Evolutionary conservation across 805 yeast species (phyloP), one percentile per base, ranked within the genome.

Genomic region (Maudiozyma bulderi): DNA sequence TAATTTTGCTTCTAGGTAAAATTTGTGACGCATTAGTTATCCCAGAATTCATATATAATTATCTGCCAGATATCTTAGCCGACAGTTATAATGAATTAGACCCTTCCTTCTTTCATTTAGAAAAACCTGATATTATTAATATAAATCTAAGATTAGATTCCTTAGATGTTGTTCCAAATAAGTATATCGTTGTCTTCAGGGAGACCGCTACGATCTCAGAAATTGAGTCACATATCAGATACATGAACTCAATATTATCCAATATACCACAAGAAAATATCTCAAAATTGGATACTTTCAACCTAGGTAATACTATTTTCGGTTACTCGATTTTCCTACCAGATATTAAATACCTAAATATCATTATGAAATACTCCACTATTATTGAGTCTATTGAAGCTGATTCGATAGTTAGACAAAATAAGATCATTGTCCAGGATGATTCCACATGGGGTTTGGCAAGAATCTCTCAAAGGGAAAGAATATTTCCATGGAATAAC

Each of bases 391-490:
- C 14, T 6, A 51, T 51, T n/a, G 54, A 51, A 20, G 20, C 44
- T 4, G 40, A 51, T 35, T 43, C 48, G 4, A 15, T 32, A n/a
- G 43, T 51, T 3, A 37, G 43, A 33, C 14, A 38, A n/a, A 31
- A 20, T 6, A 33, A 46, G 15, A 11, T 35, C n/a, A 15, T 14
- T 3, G 34, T 53, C 11, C 91, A 87, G 71, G 74, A 76, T 54
- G 90, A 89, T 54, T 87, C 95, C 29, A 93, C 95, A 41, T 88
- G 96, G 96, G 96, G 96, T 58, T 77, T 88, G 53, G 83, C 95
- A 28, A 80, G 96, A 74, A 78, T 88, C 51, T 85, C 95, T 32
- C 95, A 87, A 70, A 78, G 89, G 68, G 76, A 79, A 50, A 74
- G 82, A 26, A 73, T 83, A 61, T 77, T 79, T 54, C 73, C 83